A percentile compares a stretch with the other conserved stretches of the same genome.
phyloP scores from a whole-genome alignment of 2,329 filamentous ascomycete genomes.

The Diaporthe ampelina region DNA sequence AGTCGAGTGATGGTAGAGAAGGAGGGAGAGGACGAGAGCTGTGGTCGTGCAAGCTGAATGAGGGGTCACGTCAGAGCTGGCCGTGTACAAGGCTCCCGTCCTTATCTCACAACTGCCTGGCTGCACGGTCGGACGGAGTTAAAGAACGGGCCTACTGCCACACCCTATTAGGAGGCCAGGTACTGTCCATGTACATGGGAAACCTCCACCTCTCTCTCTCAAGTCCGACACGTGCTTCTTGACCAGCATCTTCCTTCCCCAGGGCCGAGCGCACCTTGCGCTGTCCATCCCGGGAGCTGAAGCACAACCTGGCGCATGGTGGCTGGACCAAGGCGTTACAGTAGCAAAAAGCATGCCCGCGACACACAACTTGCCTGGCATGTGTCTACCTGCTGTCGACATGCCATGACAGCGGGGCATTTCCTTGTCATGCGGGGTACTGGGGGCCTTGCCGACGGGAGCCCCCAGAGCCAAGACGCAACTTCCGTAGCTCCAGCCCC shows the following conservation, averaged over 20 bases:
- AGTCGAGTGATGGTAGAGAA: background rate
- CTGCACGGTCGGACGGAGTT: background rate
- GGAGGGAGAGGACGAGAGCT: background rate
- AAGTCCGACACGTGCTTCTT: background rate
- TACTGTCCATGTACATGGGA: background rate
- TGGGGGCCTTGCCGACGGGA: slow-evolving; percentile 3
- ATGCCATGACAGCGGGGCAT: background rate
- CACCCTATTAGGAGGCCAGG: background rate
- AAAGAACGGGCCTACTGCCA: background rate
- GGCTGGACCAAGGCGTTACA: too few relatives aligned
- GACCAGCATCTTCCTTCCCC: background rate
- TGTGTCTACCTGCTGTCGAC: background rate
- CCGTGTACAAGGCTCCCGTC: background rate
- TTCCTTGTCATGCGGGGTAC: slow-evolving; percentile 18
- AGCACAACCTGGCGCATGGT: background rate
- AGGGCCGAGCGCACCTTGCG: background rate
- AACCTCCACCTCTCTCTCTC: too few relatives aligned
- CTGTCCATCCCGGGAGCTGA: background rate
- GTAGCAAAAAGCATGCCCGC: too few relatives aligned
- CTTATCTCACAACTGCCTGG: background rate
- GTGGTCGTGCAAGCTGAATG: slow-evolving; percentile 2
- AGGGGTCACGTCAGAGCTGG: slow-evolving; percentile 17
- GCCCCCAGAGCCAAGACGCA: background rate
- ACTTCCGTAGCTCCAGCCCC: background rate
- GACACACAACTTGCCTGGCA: too few relatives aligned